Evolutionary conservation across 2,329 filamentous ascomycete genomes (phyloP).

Genomic region (Zymoseptoria tritici): DNA sequence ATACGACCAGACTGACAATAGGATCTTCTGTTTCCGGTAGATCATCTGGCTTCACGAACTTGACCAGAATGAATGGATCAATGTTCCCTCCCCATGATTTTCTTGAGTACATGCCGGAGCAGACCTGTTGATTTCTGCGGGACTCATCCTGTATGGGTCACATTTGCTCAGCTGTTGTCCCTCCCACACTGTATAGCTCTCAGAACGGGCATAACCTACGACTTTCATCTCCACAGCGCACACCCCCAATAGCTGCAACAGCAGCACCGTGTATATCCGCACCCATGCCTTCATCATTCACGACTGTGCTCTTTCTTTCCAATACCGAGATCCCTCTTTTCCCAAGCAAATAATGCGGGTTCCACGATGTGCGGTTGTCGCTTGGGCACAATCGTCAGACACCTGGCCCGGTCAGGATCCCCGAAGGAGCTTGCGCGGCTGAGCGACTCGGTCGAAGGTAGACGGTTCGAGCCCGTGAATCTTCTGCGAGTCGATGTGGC

Average conservation of each 20-base stretch:
- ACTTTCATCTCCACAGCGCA: conserved; percentile 27
- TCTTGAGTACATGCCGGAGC: conserved; percentile 88
- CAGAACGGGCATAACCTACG: conserved; percentile 15
- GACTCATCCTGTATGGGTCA: conserved; percentile 58
- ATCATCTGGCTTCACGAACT: conserved; percentile 59
- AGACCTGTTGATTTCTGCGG: conserved; percentile 71
- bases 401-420: not conserved
- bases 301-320: not conserved
- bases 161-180: conserved; percentile 7
- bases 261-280: conserved; percentile 21
- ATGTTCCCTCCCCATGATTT: conserved; percentile 79
- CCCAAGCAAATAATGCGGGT: not conserved
- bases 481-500: not conserved
- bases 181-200: not conserved
- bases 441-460: not conserved
- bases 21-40: conserved; percentile 57
- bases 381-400: not conserved
- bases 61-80: conserved; percentile 82
- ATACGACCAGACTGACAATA: conserved; percentile 76
- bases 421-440: not conserved
- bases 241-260: conserved; percentile 21
- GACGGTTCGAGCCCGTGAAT: too few species aligned
- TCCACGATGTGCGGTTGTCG: not conserved
- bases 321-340: not conserved
- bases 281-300: conserved; percentile 25